Percentiles rank a stretch among this genome's conserved stretches.
These are phyloP conservation scores for Balamuthia mandrillaris DNA, from an alignment of 208 protist species.

Conservation along the genomic window DNA sequence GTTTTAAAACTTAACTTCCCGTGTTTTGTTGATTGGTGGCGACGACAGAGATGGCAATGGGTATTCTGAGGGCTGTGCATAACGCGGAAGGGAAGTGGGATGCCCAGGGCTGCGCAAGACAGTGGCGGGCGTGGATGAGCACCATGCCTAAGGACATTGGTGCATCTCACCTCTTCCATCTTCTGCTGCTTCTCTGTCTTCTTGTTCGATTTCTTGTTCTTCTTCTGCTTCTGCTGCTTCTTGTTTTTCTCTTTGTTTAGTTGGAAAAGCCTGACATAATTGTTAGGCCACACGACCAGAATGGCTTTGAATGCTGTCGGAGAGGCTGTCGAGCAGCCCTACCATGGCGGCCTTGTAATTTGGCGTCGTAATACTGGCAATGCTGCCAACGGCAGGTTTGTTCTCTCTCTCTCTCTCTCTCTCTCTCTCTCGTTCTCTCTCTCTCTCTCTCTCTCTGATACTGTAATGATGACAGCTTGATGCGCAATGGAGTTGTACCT, in stretches of 20 bases:
- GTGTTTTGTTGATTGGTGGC: not conserved
- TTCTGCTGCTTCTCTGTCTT: too few relatives aligned
- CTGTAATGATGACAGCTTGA: not conserved
- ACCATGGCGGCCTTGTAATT: too few relatives aligned
- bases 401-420: not conserved
- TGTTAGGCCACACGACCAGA: too few relatives aligned
- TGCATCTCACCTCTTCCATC: too few relatives aligned
- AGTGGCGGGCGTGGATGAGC: not conserved
- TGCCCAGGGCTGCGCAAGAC: too few relatives aligned
- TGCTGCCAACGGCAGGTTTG: slow-evolving; percentile 10
- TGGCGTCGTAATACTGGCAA: not conserved
- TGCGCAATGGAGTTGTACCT: not conserved
- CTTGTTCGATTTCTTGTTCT: too few relatives aligned
- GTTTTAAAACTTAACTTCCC: not conserved
- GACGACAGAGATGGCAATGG: not conserved
- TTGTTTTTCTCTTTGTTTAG: too few relatives aligned
- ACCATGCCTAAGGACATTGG: slow-evolving; percentile 18
- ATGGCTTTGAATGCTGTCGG: too few relatives aligned
- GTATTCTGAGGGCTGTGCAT: not conserved
- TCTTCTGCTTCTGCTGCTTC: too few relatives aligned
- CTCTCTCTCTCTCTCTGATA: not conserved
- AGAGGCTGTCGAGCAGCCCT: too few relatives aligned
- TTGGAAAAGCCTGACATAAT: too few relatives aligned
- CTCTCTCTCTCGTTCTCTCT: not conserved
- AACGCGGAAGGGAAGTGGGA: not conserved